phyloP scores from a whole-genome alignment of 1,284 basidiomycete species.

The Trametes polyzona region DNA sequence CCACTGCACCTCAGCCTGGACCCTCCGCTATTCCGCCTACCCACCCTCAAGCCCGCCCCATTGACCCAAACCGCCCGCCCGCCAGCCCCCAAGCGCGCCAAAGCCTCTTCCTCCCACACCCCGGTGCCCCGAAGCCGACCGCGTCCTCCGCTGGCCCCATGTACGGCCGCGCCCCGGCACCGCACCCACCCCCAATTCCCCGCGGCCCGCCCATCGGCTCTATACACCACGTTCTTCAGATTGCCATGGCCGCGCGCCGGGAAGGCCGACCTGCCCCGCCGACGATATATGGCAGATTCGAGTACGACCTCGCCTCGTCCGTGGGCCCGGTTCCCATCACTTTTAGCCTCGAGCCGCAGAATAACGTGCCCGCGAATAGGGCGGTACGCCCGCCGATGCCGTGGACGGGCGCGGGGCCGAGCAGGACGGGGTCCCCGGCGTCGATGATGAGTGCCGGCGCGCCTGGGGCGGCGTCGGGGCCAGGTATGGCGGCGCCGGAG shows the following conservation, averaged over 20 bases:
- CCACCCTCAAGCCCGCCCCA: conserved; percentile 37
- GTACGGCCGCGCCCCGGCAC: conserved; percentile 49
- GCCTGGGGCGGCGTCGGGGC: neutral
- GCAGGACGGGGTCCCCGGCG: conserved; percentile 18
- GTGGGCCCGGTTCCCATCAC: conserved; percentile 66
- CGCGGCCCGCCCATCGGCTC: conserved; percentile 28
- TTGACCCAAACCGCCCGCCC: conserved; percentile 23
- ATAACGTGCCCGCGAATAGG: conserved; percentile 38
- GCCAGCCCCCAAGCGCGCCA: conserved; percentile 32
- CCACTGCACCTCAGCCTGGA: conserved; percentile 23
- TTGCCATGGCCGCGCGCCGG: conserved; percentile 31
- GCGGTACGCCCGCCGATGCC: conserved; percentile 19
- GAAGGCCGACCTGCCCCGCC: conserved; percentile 37
- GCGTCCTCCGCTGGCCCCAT: conserved; percentile 54
- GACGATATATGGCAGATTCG: conserved; percentile 67
- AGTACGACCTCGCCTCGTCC: conserved; percentile 54
- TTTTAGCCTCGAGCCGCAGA: conserved; percentile 63
- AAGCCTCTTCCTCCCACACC: conserved; percentile 71
- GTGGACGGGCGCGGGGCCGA: conserved; percentile 28
- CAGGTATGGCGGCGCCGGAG: neutral
- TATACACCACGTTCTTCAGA: conserved; percentile 39
- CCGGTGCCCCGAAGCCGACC: conserved; percentile 68
- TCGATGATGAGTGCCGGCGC: conserved; percentile 2
- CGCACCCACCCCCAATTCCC: conserved; percentile 10
- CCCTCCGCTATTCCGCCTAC: conserved; percentile 36